These are phyloP conservation scores for Colletotrichum shisoi DNA, from an alignment of 2,329 filamentous ascomycete genomes.

Conservation along the genomic window DNA sequence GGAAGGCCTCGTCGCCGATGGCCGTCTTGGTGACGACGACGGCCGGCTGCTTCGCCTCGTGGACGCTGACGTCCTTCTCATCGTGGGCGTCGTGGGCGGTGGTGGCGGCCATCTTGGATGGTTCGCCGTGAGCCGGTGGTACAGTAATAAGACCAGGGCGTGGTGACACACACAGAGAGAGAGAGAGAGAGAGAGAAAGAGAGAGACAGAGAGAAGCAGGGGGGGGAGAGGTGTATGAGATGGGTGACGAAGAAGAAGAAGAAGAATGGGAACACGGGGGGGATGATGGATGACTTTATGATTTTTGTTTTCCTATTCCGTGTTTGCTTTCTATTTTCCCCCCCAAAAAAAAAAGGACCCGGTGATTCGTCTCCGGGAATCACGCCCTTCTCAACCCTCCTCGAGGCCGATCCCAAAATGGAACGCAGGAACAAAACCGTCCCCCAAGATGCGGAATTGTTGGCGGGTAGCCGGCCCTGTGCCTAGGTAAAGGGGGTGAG, in stretches of 20 bases:
- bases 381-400: no score
- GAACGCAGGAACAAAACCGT: constrained; percentile 7
- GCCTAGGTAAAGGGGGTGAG: background rate
- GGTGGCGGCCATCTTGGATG: constrained; percentile 14
- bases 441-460: background rate
- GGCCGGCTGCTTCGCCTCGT: constrained; percentile 11
- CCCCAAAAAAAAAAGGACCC: no score
- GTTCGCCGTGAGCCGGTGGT: background rate
- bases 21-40: constrained; percentile 24
- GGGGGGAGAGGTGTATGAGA: background rate
- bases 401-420: constrained; percentile 2
- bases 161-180: no score
- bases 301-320: background rate
- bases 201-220: no score
- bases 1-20: constrained; percentile 38
- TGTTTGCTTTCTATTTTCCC: no score
- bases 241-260: background rate
- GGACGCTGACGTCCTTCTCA: constrained; percentile 10
- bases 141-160: background rate
- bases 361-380: no score
- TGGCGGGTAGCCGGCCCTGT: background rate
- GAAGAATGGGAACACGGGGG: background rate
- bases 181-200: no score
- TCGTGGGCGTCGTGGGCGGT: constrained; percentile 1
- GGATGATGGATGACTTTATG: background rate